Conservation (phyloP, 2,329 filamentous ascomycete genomes). For the Biscogniauxia marginata region DNA sequence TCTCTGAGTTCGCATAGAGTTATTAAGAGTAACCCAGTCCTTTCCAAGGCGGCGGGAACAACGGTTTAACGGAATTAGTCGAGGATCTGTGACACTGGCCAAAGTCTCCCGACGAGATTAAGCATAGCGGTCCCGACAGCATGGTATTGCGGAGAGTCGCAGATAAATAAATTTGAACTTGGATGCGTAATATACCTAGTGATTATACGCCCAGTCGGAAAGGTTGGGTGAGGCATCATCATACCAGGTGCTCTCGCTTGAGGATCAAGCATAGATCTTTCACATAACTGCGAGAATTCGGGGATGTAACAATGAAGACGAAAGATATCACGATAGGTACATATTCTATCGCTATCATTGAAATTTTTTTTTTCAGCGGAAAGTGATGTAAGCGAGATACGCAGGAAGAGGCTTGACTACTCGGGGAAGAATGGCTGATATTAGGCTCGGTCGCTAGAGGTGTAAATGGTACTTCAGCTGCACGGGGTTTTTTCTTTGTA, state of each 20-base stretch:
- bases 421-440: neutral
- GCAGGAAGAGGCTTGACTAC: neutral
- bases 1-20: conserved; percentile 17
- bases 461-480: conserved; percentile 1
- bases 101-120: conserved; percentile 6
- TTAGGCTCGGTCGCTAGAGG: neutral
- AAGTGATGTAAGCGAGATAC: neutral
- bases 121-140: neutral
- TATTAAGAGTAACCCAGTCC: conserved; percentile 13
- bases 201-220: neutral
- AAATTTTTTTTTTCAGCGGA: neutral
- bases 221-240: neutral
- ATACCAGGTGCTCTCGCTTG: neutral
- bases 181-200: neutral
- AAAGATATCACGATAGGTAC: neutral
- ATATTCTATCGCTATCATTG: neutral
- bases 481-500: conserved; percentile 17
- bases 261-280: neutral
- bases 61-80: conserved; percentile 8
- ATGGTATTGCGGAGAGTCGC: neutral
- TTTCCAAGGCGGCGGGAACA: conserved; percentile 15
- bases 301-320: neutral
- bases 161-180: neutral
- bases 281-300: neutral
- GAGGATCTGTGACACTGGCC: conserved; percentile 18